Base-by-base conservation (phyloP, 495 filamentous ascomycete species). In the Penicillium ochrochloron region DNA sequence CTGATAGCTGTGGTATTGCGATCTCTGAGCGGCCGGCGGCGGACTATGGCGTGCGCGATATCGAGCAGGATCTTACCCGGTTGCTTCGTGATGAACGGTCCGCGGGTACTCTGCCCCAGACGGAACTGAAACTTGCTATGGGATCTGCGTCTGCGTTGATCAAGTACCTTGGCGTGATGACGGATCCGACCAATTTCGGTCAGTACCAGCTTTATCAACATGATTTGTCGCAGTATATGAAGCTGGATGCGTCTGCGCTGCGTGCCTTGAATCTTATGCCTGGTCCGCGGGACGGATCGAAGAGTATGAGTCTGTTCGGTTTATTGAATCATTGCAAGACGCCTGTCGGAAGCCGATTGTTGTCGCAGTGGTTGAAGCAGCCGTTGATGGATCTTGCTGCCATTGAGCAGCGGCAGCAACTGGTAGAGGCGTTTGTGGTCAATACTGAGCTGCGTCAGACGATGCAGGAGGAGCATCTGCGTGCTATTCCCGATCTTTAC, bases 271-370 rank as follows among this genome's bases (percentile, higher is more conserved):
- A 98, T 69, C 84, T 99, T 21, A 97, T 99, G 92, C 95, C 95
- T 25, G 94, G 96, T 19, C 92, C 91, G 10, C 87, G 92, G 69
- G 96, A 98, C 70, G 96, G 95, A 19, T 85, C 93, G 23, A 97
- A 97, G 81, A 97, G 85, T n/a, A 99, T 98, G 96, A 97, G 92
- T 70, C 69, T 99, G 63, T 98, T 91, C 68, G 95, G 95, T 2
- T 75, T 99, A 37, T 81, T 99, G 57, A 98, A 99, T 71, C 96
- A 98, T 71, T 99, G 95, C 83, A 99, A 96, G 76, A 99, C 95
- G 6, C 90, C 96, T 2, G 87, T 96, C 27, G 95, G 95, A 6
- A 96, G 93, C 70, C 86, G 96, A 51, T 73, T 99, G 66, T 80
- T 99, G 15, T 89, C 93, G 3, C 95, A 99, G 77, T 99, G 95